Evolutionary conservation across 2,329 filamentous ascomycete species (phyloP).

Genomic region (Stagonosporopsis chrysanthemi): DNA sequence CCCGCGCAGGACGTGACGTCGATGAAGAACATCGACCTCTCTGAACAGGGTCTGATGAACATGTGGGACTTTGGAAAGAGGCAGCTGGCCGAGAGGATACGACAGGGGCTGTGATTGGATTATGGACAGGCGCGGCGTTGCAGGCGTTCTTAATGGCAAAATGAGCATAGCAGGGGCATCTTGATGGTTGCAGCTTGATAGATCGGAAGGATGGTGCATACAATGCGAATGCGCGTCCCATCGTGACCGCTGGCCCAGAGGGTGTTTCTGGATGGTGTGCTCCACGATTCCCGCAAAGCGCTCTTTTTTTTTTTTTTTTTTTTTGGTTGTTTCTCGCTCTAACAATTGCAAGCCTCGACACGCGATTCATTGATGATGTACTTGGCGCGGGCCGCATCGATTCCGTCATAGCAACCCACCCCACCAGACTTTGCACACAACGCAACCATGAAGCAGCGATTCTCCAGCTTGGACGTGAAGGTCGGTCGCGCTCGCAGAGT

Average conservation of each 20-base stretch:
- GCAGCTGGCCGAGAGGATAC: conserved; percentile 88
- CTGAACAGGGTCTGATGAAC: conserved; percentile 94
- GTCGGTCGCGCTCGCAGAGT: conserved; percentile 48
- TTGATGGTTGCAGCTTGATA: conserved; percentile 17
- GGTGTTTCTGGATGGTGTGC: neutral
- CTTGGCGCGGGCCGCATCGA: conserved; percentile 21
- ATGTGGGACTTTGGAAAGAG: conserved; percentile 92
- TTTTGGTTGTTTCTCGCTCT: neutral
- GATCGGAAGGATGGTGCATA: conserved; percentile 18
- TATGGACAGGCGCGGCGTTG: conserved; percentile 39
- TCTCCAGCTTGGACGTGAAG: conserved; percentile 80
- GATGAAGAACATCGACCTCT: conserved; percentile 92
- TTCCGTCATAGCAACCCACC: conserved; percentile 43
- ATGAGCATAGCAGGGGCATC: conserved; percentile 29
- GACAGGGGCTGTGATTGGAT: conserved; percentile 66
- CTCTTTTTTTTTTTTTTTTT: neutral
- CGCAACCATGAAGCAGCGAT: conserved; percentile 75
- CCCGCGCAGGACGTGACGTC: conserved; percentile 87
- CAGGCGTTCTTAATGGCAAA: conserved; percentile 35
- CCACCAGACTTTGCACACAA: conserved; percentile 42
- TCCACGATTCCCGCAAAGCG: neutral
- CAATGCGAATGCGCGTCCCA: conserved; percentile 12
- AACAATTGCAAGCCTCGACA: neutral
- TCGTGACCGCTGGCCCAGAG: conserved; percentile 13
- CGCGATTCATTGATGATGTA: neutral